Evolutionary conservation across 805 yeast species (phyloP).

Genomic region (Grigorovia humatica): DNA sequence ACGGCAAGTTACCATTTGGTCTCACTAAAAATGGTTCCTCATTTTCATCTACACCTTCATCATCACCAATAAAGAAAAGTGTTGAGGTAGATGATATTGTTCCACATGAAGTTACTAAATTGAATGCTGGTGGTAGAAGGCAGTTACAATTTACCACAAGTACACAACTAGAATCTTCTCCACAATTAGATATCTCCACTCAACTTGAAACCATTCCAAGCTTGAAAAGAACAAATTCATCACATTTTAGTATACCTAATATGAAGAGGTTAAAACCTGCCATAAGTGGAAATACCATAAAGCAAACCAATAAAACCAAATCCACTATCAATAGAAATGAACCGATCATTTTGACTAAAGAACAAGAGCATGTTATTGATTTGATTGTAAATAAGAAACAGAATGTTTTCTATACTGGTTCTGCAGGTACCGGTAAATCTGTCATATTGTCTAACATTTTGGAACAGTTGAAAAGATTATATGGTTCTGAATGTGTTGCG

Average conservation of each 20-base stretch:
- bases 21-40: conserved; percentile 1
- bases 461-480: conserved; percentile 34
- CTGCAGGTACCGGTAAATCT: conserved; percentile 86
- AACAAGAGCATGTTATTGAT: conserved; percentile 44
- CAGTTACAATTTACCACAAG: conserved; percentile 14
- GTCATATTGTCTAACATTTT: conserved; percentile 58
- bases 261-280: conserved; percentile 14
- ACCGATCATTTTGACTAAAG: conserved; percentile 27
- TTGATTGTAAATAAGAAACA: conserved; percentile 39
- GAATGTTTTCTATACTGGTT: conserved; percentile 68
- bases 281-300: neutral
- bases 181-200: neutral
- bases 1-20: neutral
- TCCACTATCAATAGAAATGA: neutral
- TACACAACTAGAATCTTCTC: neutral
- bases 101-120: conserved; percentile 6
- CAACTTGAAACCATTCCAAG: conserved; percentile 2
- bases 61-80: conserved; percentile 6
- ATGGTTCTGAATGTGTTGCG: conserved; percentile 48
- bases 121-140: conserved; percentile 6
- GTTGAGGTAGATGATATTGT: conserved; percentile 4
- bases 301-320: neutral
- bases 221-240: conserved; percentile 10
- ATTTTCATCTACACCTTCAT: neutral
- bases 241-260: conserved; percentile 11